Conservation (phyloP, 2,329 filamentous ascomycete genomes). For the Emmonsiellopsis sp. region DNA sequence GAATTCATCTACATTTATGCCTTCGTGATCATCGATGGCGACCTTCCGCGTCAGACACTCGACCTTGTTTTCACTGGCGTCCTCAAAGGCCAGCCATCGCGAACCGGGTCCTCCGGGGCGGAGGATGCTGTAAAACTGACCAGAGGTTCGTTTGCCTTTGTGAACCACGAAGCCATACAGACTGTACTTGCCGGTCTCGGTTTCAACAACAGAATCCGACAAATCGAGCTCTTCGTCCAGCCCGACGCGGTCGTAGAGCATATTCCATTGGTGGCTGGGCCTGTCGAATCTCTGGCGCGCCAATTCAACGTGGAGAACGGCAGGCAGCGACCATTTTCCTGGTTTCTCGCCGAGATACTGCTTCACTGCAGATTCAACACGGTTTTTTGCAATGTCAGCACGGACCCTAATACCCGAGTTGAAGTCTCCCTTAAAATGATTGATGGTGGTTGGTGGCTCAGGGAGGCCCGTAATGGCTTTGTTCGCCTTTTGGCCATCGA, state of each 20-base stretch:
- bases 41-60: slow-evolving; percentile 48
- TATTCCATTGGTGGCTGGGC: slow-evolving; percentile 45
- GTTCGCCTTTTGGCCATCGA: slow-evolving; percentile 28
- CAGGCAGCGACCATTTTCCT: slow-evolving; percentile 36
- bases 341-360: slow-evolving; percentile 23
- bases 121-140: slow-evolving; percentile 51
- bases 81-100: slow-evolving; percentile 52
- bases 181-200: slow-evolving; percentile 38
- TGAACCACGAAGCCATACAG: slow-evolving; percentile 54
- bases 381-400: slow-evolving; percentile 26
- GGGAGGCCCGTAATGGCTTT: slow-evolving; percentile 17
- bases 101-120: slow-evolving; percentile 46
- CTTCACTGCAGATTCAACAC: slow-evolving; percentile 25
- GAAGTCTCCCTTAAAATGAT: slow-evolving; percentile 26
- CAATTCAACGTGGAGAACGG: slow-evolving; percentile 47
- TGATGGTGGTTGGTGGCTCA: slow-evolving; percentile 21
- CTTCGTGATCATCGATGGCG: slow-evolving; percentile 44
- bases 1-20: slow-evolving; percentile 30
- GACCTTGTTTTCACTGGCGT: slow-evolving; percentile 46
- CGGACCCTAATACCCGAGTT: slow-evolving; percentile 29
- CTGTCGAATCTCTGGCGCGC: slow-evolving; percentile 48
- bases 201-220: slow-evolving; percentile 22
- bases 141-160: slow-evolving; percentile 48
- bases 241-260: slow-evolving; percentile 47
- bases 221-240: slow-evolving; percentile 46